A percentile compares a stretch with the other conserved stretches of the same genome.
Conservation (phyloP, 1,284 basidiomycete species). For the Puccinia polysora region DNA sequence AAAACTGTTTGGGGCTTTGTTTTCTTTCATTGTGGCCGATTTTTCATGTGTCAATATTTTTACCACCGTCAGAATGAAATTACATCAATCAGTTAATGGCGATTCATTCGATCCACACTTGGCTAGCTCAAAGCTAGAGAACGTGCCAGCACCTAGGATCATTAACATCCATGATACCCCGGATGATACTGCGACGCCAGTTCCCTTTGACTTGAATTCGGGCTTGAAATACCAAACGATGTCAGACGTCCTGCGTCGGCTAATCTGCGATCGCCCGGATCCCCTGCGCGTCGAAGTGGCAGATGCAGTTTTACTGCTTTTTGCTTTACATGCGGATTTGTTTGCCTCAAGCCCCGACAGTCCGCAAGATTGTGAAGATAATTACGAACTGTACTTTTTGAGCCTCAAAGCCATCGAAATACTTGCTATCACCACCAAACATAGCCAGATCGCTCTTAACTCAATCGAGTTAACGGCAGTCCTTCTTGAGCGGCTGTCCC, state of each 20-base stretch:
- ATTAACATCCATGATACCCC: neutral
- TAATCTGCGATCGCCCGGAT: constrained; percentile 15
- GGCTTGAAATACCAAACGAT: constrained; percentile 27
- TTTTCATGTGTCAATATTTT: constrained; percentile 32
- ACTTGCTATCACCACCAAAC: constrained; percentile 26
- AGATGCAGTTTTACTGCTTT: constrained; percentile 32
- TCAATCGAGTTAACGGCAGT: constrained; percentile 29
- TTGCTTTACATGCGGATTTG: constrained; percentile 35
- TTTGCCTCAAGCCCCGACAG: neutral
- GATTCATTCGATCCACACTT: neutral
- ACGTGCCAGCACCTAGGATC: neutral
- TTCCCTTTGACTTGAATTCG: neutral
- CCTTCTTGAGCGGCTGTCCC: constrained; percentile 25
- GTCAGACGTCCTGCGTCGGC: constrained; percentile 6
- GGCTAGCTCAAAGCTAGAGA: neutral
- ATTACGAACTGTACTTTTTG: constrained; percentile 34
- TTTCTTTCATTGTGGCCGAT: constrained; percentile 32
- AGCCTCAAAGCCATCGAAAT: constrained; percentile 38
- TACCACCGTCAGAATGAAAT: constrained; percentile 18
- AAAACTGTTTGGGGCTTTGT: constrained; percentile 35
- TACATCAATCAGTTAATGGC: neutral
- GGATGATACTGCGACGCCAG: neutral
- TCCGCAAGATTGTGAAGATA: constrained; percentile 2
- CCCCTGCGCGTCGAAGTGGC: constrained; percentile 36
- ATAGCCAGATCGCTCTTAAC: constrained; percentile 41